Conservation (phyloP, 495 filamentous ascomycete species). For the Geoglossum glabrum region DNA sequence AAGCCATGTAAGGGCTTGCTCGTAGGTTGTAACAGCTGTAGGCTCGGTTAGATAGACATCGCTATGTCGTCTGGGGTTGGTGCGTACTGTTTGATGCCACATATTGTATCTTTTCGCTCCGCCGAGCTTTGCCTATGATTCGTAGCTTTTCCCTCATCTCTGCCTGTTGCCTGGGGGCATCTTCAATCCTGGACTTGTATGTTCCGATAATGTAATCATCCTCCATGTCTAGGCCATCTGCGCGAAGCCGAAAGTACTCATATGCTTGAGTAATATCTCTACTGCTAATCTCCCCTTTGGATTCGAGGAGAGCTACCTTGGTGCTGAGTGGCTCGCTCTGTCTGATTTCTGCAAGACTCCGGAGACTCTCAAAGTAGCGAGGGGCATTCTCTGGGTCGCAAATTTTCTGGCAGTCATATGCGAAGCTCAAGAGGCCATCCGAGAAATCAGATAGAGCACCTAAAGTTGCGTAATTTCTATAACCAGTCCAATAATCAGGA, state of each 20-base stretch:
- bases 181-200: constrained; percentile 32
- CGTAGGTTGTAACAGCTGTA: constrained; percentile 34
- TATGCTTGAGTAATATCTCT: constrained; percentile 28
- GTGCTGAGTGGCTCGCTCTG: constrained; percentile 21
- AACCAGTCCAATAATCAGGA: constrained; percentile 2
- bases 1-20: constrained; percentile 39
- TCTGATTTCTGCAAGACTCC: constrained; percentile 21
- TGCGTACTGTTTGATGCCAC: constrained; percentile 32
- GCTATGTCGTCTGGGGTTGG: background rate
- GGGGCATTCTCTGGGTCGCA: constrained; percentile 19
- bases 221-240: constrained; percentile 19
- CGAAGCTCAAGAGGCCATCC: constrained; percentile 30
- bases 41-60: background rate
- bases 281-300: constrained; percentile 20
- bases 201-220: constrained; percentile 37
- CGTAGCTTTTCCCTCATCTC: constrained; percentile 32
- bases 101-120: constrained; percentile 31
- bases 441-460: constrained; percentile 27
- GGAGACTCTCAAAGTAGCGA: constrained; percentile 30
- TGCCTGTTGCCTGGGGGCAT: constrained; percentile 23
- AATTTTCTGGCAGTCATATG: constrained; percentile 21
- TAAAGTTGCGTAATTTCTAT: constrained; percentile 26
- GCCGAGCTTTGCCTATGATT: constrained; percentile 31
- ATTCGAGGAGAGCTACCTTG: constrained; percentile 21
- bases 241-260: constrained; percentile 27